Conservation (phyloP, 2,329 filamentous ascomycete species). For the Aspergillus piperis region DNA sequence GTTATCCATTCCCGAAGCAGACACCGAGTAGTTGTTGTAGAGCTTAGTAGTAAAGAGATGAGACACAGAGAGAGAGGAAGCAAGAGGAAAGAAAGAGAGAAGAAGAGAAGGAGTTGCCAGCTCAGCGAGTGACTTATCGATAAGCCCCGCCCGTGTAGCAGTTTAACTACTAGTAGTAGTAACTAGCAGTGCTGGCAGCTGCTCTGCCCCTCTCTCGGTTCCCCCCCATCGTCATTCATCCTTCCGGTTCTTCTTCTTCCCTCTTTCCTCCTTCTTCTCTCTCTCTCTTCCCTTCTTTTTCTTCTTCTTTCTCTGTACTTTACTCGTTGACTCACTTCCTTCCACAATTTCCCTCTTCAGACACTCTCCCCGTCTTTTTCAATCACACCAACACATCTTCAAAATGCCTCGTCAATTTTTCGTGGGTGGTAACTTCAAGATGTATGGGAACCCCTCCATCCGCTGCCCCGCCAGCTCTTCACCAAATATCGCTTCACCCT, state of each 20-base stretch:
- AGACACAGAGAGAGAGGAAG: not conserved
- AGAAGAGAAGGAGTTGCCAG: conserved; percentile 7
- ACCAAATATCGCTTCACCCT: not conserved
- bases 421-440: conserved; percentile 99
- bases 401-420: conserved; percentile 95
- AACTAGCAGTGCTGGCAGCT: too few species aligned
- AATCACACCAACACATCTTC: conserved; percentile 35
- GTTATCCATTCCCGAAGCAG: not conserved
- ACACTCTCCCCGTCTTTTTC: conserved; percentile 13
- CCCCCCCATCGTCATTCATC: conserved; percentile 12
- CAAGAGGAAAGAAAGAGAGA: not conserved
- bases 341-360: conserved; percentile 4
- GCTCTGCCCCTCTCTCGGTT: conserved; percentile 12
- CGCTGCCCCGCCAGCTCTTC: conserved; percentile 23
- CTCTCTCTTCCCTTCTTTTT: conserved; percentile 15
- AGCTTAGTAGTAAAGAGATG: not conserved
- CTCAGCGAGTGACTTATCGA: conserved; percentile 23
- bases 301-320: conserved; percentile 9
- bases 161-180: too few species aligned
- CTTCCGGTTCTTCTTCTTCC: conserved; percentile 14
- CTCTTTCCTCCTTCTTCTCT: conserved; percentile 16
- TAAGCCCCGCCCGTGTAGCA: conserved; percentile 19
- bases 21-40: not conserved
- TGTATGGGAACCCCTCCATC: conserved; percentile 59
- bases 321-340: conserved; percentile 3